Evolutionary conservation across 805 yeast species (phyloP), one percentile per base, ranked within the genome.

Genomic region (Candida saitoana): DNA sequence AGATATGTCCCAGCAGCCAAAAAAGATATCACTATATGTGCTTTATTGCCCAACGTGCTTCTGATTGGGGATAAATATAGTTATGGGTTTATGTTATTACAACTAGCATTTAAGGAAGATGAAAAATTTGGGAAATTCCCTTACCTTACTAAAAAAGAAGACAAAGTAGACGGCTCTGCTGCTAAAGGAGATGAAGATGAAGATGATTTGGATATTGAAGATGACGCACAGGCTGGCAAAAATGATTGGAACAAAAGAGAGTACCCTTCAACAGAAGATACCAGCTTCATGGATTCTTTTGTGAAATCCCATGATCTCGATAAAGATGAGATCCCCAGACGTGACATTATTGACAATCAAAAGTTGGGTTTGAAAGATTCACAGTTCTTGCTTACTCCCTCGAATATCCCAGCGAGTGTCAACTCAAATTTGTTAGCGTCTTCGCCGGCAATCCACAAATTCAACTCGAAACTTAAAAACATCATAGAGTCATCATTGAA

Each of bases 31-130:
- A 62, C 62, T 18, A 50, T 74, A 20, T 82, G 79, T 42, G 80
- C 73, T 2, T 60, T 84, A 48, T 61, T 71, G 11, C 95, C 93
- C 3, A 40, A 30, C 14, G 31, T 34, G 0, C 55, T 55, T 1
- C 52, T 63, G 18, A 52, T 70, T 1, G 52, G 48, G 8, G 19
- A 34, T 7, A 20, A 25, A 9, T 22, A 18, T 9, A 42, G 38
- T 15, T 65, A 74, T 44, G 70, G 73, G 0, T 69, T 87, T 41
- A 61, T 74, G 1, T 55, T 81, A 48, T 71, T 72, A 9, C 65
- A 81, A 36, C 55, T 88, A 9, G 93, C 96, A 1, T 86, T 76
- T 58, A 73, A 75, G 34, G 95, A 87, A 48, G 96, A 89, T 57
- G 84, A 80, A 47, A 76, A 77, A 49, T 67, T 79, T 12, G 78